Base-by-base conservation (phyloP, 2,329 filamentous ascomycete genomes). In the Talaromyces sp. region DNA sequence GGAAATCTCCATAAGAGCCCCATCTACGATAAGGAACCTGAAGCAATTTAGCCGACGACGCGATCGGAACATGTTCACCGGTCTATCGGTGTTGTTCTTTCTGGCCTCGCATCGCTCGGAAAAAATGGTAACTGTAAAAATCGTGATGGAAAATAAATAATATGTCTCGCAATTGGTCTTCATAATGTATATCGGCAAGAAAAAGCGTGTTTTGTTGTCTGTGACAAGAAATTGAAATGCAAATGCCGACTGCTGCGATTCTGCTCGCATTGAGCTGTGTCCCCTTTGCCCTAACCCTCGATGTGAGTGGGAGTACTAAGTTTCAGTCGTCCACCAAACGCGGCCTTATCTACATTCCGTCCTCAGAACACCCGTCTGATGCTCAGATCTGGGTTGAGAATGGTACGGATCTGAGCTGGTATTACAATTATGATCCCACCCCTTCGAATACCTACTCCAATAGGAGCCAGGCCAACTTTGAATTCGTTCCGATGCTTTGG, bases 181-280 rank as follows among this genome's bases (percentile, higher is more conserved):
- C 6, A 38, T 38, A 8, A 38, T 38, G 14, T 6, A 38, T 8
- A 5, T 8, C 35, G n/a, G 35, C 32, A 7, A 38, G 26, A 38
- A 38, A 17, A 38, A 12, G 32, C 35, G 6, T n/a, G 12, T 6
- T n/a, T 38, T n/a, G 14, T 38, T 9, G 35, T 38, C 35, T 14
- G 35, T 35, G 14, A n/a, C 35, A 17, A 38, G 14, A 38, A 38
- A n/a, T 72, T 97, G 97, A 3, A 99, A 78, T 11, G 92, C 90
- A 50, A 12, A 21, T 24, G 43, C 24, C 24, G 19, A 17, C 24
- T 50, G n/a, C 43, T 12, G 43, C 43, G n/a, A 50, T 26, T 50
- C 10, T 50, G 19, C 19, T 26, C 24, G 12, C 24, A 5, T 50
- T 10, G 5, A 26, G 19, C 43, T 50, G 19, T 19, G 9, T 50